Base-by-base conservation (phyloP, 164 flowering plant species). In the Vitis rotundifolia region DNA sequence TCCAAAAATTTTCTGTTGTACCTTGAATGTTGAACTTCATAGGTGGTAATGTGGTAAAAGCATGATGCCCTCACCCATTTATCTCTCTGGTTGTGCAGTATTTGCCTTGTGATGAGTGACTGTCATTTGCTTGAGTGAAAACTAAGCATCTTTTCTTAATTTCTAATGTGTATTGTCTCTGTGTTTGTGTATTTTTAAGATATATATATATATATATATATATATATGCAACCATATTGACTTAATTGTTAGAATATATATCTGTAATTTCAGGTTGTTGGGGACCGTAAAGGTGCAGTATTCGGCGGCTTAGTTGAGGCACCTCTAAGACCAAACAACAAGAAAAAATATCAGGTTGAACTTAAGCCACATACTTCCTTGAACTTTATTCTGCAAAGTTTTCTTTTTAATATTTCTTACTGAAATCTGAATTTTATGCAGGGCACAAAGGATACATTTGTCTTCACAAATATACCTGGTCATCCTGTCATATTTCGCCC, bases 251-350 rank as follows among this genome's bases (percentile, higher is more conserved):
- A 29, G 14, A 9, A 14, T 64, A 7, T 63, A 5, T 26, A 64
- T 29, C 11, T 68, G 11, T 14, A n/a, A 51, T 71, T 66, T 47
- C 58, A 94, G 99, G 97, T 93, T 79, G 91, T 93, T 75, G 97
- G 98, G 68, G 99, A 96, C 76, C 78, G 77, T 60, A 85, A 85
- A 68, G 99, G 97, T 76, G 91, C 94, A 51, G 84, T 89, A 22
- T 96, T 96, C 85, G 99, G 99, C 73, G 97, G 98, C 48, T 78
- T 93, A 75, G 91, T 96, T 71, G 99, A 96, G 80, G 97, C 95
- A 69, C 99, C 99, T 18, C 69, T 96, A 54, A 82, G 65, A 75
- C 84, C 97, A 64, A 78, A 88, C 63, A 89, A 64, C 74, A 82
- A 80, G 84, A 87, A 79, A 74, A 90, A 82, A 71, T 96, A 91